Evolutionary conservation across 73 alveolate genomes (phyloP).

Genomic region (Stentor roeselii): DNA sequence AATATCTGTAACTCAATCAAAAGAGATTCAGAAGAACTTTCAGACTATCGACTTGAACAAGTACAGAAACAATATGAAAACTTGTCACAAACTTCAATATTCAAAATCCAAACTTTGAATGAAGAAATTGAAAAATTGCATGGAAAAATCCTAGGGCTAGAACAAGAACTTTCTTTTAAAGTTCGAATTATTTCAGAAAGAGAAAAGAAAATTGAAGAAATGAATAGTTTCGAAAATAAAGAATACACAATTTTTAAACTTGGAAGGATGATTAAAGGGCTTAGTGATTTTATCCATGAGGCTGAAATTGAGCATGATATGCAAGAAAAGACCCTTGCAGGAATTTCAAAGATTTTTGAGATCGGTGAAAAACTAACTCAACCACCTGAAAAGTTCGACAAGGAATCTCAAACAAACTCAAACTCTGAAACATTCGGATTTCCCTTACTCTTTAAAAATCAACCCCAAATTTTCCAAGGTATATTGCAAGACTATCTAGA

Average conservation of each 20-base stretch:
- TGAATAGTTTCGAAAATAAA: neutral
- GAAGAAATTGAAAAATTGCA: neutral
- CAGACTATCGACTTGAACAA: neutral
- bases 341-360: neutral
- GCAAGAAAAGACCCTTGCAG: neutral
- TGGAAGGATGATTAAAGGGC: conserved; percentile 9
- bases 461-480: neutral
- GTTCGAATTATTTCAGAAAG: neutral
- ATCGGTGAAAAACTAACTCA: neutral
- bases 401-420: neutral
- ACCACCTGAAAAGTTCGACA: neutral
- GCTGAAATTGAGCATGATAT: neutral
- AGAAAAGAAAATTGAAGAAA: neutral
- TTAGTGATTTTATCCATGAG: neutral
- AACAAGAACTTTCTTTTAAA: neutral
- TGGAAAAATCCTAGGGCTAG: neutral
- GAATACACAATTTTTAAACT: neutral
- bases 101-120: neutral
- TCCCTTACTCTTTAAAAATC: neutral
- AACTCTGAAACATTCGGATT: too few species aligned
- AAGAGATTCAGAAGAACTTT: neutral
- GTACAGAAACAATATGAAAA: neutral
- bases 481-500: neutral
- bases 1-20: too few species aligned
- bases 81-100: neutral